Base-by-base conservation (phyloP, 257 asterid genomes). In the Thymus quinquecostatus region DNA sequence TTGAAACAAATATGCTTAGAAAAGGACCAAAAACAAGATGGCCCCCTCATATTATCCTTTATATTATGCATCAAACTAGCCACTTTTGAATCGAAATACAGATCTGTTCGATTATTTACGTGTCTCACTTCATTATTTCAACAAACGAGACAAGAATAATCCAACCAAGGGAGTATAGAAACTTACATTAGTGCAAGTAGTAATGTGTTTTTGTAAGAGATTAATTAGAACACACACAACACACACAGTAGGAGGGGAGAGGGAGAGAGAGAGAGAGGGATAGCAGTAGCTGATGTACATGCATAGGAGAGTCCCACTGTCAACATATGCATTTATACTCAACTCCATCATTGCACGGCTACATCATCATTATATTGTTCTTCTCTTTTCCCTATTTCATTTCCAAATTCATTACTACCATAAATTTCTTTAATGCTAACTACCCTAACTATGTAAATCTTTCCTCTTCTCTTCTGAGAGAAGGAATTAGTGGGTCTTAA, bases 301-400 rank as follows among this genome's bases (percentile, higher is more conserved):
- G 80, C 81, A 72, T 60, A 53, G 58, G 48, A 53, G 71, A 69
- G 82, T 60, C 80, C 82, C 80, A 79, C 87, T 84, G 84, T 74
- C 82, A 69, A 74, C 21, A 68, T 38, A 44, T 69, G 77, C 86
- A 82, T 81, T 85, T 80, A 85, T 74, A 61, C 71, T n/a, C 57
- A 21, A 36, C 48, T 82, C 72, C 67, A 87, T 87, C 87, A 87
- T 87, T 87, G 71, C 89, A 80, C 78, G 47, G 57, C 59, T 71
- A 79, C 90, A 84, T 85, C 89, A 83, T 85, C 85, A 82, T 82
- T 82, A 81, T 75, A 49, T n/a, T 2, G 11, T 30, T 33, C 8
- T 29, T 28, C 58, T 70, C 10, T 48, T 27, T 29, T 49, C 2
- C 6, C 2, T 34, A 29, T 0, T 27, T 27, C 2, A 8, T 49